These are phyloP conservation scores for Diospyros lotus DNA, from an alignment of 148 eudicot genomes.

Conservation along the genomic window DNA sequence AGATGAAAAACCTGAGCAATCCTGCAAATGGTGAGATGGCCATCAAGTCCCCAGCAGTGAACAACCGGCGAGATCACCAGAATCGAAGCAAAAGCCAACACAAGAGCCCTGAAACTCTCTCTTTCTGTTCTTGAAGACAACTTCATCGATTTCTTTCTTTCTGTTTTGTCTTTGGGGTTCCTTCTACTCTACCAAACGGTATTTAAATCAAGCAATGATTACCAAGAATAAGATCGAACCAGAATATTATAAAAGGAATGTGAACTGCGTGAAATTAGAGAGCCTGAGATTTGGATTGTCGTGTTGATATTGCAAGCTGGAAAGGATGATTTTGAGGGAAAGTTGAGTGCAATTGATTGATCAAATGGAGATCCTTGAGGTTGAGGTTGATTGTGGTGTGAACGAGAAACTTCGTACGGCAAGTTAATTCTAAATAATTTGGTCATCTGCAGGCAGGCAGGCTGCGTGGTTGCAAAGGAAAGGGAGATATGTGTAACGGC, in stretches of 20 bases:
- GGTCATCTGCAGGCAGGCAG: background rate
- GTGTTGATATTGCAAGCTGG: no score
- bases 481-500: background rate
- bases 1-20: slow-evolving; percentile 55
- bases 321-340: no score
- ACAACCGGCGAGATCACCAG: slow-evolving; percentile 21
- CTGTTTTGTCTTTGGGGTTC: background rate
- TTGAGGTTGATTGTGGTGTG: background rate
- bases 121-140: background rate
- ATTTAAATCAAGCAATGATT: no score
- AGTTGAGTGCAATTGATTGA: background rate
- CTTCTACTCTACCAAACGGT: background rate
- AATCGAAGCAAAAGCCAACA: slow-evolving; percentile 12
- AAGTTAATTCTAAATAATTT: background rate
- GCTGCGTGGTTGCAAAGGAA: slow-evolving; percentile 14
- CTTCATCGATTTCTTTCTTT: background rate
- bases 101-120: slow-evolving; percentile 3
- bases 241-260: no score
- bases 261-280: background rate
- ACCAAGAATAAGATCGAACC: no score
- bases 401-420: background rate
- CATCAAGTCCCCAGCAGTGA: slow-evolving; percentile 64
- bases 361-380: background rate
- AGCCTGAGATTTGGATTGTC: background rate
- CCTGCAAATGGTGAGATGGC: slow-evolving; percentile 46